Base-by-base conservation (phyloP, 441 rosid genomes). In the Eutrema salsugineum region DNA sequence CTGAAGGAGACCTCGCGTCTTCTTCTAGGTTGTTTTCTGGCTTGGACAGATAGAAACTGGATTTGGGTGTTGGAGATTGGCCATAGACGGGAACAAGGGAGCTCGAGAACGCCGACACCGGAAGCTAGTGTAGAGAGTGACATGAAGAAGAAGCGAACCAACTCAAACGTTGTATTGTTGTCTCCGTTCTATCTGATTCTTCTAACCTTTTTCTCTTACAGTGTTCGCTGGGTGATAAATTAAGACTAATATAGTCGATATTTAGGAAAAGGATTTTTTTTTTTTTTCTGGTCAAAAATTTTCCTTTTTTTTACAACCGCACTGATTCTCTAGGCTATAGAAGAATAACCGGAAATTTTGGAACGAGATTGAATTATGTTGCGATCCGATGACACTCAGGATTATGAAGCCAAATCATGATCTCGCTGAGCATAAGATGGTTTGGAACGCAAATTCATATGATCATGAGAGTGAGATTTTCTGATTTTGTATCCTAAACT, bases 21-120 rank as follows among this genome's bases (percentile, higher is more conserved):
- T 77, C 80, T 78, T 72, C 78, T 53, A 28, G 77, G 48, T 59
- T 86, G 81, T 30, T 66, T 74, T 33, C 56, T 49, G 22, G 78
- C 22, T 44, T 36, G 44, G 70, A 77, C 35, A 16, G 79, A 39
- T 49, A 68, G 15, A 47, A 67, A 58, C 46, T 78, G 61, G 30
- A 44, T 3, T 67, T 40, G 68, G 8, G 82, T 51, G 66, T 56
- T 66, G 3, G 69, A 15, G 39, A 72, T 61, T 71, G 72, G 80
- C 1, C 65, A 39, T 4, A 68, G 73, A 14, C 67, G 83, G 33
- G 68, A 76, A 80, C 69, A 56, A 35, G 80, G 79, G 20, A 73
- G 77, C 66, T 75, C 83, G 63, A 74, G 57, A 39, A 49, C 17
- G 38, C 63, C 62, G 28, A 72, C 16, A 4, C 62, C 68, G 42